Evolutionary conservation across 1,284 basidiomycete genomes (phyloP).

Genomic region (Limonomyces culmigenus): DNA sequence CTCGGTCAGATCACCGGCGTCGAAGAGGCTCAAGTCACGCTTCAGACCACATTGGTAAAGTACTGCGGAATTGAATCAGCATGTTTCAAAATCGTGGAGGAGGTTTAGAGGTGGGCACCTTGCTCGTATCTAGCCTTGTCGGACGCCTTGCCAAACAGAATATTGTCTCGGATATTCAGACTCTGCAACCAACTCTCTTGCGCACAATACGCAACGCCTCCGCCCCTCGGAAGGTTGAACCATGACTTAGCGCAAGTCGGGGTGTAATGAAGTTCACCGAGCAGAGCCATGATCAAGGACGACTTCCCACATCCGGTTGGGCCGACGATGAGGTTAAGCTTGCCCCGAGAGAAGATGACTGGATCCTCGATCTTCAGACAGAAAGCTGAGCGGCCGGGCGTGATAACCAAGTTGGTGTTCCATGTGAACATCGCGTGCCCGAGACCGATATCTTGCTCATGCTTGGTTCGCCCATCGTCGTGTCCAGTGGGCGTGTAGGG

Average conservation of each 20-base stretch:
- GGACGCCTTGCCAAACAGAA: conserved; percentile 22
- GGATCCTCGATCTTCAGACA: too few species aligned
- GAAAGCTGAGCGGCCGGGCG: too few species aligned
- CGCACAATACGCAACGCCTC: conserved; percentile 57
- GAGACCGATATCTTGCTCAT: too few species aligned
- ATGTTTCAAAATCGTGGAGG: neutral
- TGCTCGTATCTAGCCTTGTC: neutral
- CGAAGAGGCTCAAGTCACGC: conserved; percentile 46
- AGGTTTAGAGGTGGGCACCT: too few species aligned
- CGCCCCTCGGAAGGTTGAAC: conserved; percentile 47
- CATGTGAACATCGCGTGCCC: too few species aligned
- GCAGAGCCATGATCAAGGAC: conserved; percentile 19
- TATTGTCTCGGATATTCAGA: conserved; percentile 21
- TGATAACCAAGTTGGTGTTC: too few species aligned
- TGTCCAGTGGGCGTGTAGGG: too few species aligned
- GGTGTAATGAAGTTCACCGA: conserved; percentile 34
- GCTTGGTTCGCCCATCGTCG: too few species aligned
- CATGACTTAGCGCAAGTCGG: conserved; percentile 35
- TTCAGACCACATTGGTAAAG: conserved; percentile 47
- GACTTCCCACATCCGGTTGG: conserved; percentile 60
- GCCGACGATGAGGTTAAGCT: too few species aligned
- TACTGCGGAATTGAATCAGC: conserved; percentile 18
- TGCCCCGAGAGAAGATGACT: too few species aligned
- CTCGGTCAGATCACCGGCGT: conserved; percentile 60
- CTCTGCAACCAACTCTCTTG: conserved; percentile 67